A percentile compares a stretch with the other conserved stretches of the same genome.
phyloP scores from a whole-genome alignment of 108 stramenopile genomes.

The Conticribra guillardii region DNA sequence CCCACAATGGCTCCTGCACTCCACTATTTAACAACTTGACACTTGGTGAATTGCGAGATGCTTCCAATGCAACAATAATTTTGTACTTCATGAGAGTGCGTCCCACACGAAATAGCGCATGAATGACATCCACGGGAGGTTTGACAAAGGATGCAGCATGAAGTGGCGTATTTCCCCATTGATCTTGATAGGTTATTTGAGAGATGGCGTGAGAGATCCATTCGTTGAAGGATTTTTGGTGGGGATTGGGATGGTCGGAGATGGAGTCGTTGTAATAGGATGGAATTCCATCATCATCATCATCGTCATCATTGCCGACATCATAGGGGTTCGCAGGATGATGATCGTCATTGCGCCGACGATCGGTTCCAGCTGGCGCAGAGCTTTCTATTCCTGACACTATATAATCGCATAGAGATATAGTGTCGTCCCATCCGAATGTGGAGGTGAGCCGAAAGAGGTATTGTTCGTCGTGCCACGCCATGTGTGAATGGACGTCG shows the following conservation, averaged over 20 bases:
- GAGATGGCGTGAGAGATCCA: slow-evolving; percentile 4
- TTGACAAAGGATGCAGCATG: slow-evolving; percentile 37
- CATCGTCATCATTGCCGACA: too few species aligned
- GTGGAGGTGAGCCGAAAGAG: slow-evolving; percentile 46
- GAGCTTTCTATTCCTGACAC: slow-evolving; percentile 12
- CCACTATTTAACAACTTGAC: neutral
- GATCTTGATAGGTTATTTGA: slow-evolving; percentile 32
- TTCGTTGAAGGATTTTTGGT: neutral
- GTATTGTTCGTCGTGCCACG: slow-evolving; percentile 32
- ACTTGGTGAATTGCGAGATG: neutral
- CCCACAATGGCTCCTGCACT: slow-evolving; percentile 23
- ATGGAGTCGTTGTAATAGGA: neutral
- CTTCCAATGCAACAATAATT: neutral
- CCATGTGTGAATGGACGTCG: neutral
- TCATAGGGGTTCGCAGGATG: too few species aligned
- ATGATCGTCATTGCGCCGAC: too few species aligned
- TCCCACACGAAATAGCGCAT: slow-evolving; percentile 26
- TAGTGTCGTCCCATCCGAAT: slow-evolving; percentile 40
- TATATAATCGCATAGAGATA: slow-evolving; percentile 19
- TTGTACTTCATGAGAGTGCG: slow-evolving; percentile 14
- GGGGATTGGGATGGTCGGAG: neutral
- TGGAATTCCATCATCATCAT: too few species aligned
- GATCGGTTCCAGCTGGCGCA: neutral
- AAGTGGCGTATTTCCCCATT: slow-evolving; percentile 46
- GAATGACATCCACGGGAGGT: slow-evolving; percentile 23